Evolutionary conservation across 192 early-diverging fungal species (phyloP).

Genomic region (Globomyces pollinis-pini): DNA sequence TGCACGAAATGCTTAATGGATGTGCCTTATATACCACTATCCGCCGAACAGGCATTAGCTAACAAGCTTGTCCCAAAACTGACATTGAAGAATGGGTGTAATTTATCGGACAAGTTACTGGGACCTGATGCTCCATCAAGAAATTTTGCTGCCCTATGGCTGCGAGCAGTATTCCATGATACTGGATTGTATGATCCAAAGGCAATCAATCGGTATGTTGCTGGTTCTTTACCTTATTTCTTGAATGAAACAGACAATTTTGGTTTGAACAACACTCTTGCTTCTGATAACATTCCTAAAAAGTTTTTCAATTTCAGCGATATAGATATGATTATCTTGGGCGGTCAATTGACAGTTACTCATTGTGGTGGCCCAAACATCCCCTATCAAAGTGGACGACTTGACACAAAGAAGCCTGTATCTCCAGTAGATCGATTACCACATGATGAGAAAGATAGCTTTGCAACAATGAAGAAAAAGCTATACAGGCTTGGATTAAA

Average conservation of each 20-base stretch:
- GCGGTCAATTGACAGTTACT: constrained; percentile 16
- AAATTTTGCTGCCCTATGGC: neutral
- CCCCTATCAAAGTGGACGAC: constrained; percentile 10
- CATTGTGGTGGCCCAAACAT: constrained; percentile 28
- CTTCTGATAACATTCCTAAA: neutral
- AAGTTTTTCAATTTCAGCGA: neutral
- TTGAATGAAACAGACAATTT: neutral
- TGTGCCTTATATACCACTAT: too few species aligned
- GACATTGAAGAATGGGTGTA: too few species aligned
- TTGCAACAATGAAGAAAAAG: neutral
- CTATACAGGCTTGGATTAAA: constrained; percentile 25
- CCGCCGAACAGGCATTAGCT: too few species aligned
- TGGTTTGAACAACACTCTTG: neutral
- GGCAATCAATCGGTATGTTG: too few species aligned
- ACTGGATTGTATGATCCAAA: too few species aligned
- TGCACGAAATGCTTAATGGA: too few species aligned
- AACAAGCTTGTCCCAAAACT: too few species aligned
- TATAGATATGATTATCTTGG: constrained; percentile 24
- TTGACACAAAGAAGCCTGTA: neutral
- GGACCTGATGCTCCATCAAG: neutral
- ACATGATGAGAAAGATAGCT: neutral
- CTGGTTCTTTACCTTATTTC: neutral
- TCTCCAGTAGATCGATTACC: neutral
- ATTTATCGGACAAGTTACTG: too few species aligned
- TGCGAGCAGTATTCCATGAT: neutral